Conservation (phyloP, 345 rosid genomes). For the Eucalyptus urophylla region DNA sequence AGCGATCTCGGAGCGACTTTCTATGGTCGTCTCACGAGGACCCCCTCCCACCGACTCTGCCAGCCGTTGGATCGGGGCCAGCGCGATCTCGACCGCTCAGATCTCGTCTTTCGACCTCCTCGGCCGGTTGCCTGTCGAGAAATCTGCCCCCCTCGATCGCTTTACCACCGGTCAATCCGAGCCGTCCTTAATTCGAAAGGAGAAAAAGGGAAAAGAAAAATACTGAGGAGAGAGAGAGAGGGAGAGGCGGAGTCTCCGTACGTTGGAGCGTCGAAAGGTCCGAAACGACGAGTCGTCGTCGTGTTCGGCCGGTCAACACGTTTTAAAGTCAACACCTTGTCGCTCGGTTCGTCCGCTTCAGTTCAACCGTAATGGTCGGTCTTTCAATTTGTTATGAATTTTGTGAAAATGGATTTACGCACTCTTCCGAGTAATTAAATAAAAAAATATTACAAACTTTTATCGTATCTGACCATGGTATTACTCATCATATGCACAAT, state of each 20-base stretch:
- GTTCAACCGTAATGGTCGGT: neutral
- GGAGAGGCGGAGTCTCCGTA: neutral
- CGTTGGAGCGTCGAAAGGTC: neutral
- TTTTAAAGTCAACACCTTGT: neutral
- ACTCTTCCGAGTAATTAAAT: neutral
- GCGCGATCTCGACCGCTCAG: neutral
- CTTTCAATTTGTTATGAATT: neutral
- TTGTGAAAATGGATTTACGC: neutral
- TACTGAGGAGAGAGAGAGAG: neutral
- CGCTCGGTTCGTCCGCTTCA: neutral
- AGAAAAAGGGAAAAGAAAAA: neutral
- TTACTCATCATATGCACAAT: accelerated
- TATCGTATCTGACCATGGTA: neutral
- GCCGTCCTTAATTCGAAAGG: neutral
- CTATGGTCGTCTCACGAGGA: neutral
- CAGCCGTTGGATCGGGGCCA: neutral
- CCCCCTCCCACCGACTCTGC: neutral
- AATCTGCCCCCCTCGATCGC: neutral
- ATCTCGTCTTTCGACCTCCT: neutral
- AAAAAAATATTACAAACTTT: neutral
- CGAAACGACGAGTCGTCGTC: neutral
- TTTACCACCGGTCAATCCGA: neutral
- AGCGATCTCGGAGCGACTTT: neutral
- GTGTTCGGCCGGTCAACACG: neutral
- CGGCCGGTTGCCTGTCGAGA: neutral